Evolutionary conservation across 257 asterid genomes (phyloP).

Genomic region (Fraxinus cuspidata): DNA sequence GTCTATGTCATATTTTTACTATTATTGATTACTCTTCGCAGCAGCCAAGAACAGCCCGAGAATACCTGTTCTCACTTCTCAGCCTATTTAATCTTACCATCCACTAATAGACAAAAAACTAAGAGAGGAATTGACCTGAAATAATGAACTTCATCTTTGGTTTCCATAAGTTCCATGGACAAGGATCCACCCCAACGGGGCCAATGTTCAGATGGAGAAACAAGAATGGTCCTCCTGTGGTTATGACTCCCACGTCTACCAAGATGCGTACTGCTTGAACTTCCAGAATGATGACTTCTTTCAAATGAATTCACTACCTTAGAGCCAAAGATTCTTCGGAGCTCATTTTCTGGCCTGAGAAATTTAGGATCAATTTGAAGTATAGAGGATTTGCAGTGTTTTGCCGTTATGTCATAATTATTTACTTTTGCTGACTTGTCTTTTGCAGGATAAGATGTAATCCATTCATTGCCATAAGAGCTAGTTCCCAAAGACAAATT

Average conservation of each 20-base stretch:
- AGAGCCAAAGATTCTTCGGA: slow-evolving; percentile 90
- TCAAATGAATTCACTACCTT: slow-evolving; percentile 80
- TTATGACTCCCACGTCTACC: slow-evolving; percentile 72
- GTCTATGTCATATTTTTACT: neutral
- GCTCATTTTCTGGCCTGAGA: slow-evolving; percentile 88
- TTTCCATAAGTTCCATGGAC: slow-evolving; percentile 80
- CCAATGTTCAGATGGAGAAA: slow-evolving; percentile 91
- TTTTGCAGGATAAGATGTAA: slow-evolving; percentile 33
- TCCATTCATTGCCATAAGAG: slow-evolving; percentile 44
- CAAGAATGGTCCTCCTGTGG: slow-evolving; percentile 73
- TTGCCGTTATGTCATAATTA: slow-evolving; percentile 34
- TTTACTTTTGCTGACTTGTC: slow-evolving; percentile 35
- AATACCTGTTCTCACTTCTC: neutral
- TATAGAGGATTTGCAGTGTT: slow-evolving; percentile 44
- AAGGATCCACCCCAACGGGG: slow-evolving; percentile 96
- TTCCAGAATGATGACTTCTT: slow-evolving; percentile 54
- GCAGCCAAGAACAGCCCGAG: neutral
- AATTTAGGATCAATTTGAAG: slow-evolving; percentile 78
- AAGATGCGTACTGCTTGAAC: slow-evolving; percentile 63
- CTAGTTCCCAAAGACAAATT: slow-evolving; percentile 48
- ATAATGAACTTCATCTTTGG: slow-evolving; percentile 59
- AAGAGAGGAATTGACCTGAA: slow-evolving; percentile 54
- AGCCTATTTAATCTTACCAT: neutral
- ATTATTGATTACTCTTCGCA: neutral
- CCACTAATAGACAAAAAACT: neutral